Percentiles rank a stretch among this genome's conserved stretches.
Evolutionary conservation across 148 eudicot genomes (phyloP).

Genomic region (Hydrangea macrophylla): DNA sequence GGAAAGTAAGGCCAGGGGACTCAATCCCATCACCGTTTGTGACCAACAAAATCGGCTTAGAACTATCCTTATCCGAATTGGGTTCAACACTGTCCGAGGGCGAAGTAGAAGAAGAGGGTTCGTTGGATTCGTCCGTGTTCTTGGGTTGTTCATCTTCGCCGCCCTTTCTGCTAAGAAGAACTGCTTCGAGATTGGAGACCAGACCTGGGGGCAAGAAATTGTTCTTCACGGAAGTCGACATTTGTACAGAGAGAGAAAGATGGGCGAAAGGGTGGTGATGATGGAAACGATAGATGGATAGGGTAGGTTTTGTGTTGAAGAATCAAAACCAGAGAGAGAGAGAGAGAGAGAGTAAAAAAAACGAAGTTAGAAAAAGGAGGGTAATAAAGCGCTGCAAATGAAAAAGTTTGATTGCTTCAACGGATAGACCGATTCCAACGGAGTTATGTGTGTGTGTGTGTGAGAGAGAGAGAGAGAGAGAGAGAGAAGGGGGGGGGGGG

Average conservation of each 20-base stretch:
- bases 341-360: not conserved
- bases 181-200: slow-evolving; percentile 60
- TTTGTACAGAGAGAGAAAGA: slow-evolving; percentile 11
- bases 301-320: not conserved
- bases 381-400: slow-evolving; percentile 19
- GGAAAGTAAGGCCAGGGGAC: slow-evolving; percentile 53
- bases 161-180: slow-evolving; percentile 39
- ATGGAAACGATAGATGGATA: not conserved
- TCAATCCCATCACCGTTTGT: slow-evolving; percentile 89
- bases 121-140: slow-evolving; percentile 22
- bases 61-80: slow-evolving; percentile 26
- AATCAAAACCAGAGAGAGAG: slow-evolving; percentile 28
- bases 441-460: too few species aligned
- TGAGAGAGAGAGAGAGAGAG: slow-evolving; percentile 10
- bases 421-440: slow-evolving; percentile 42
- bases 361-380: slow-evolving; percentile 9
- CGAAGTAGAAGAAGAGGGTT: slow-evolving; percentile 25
- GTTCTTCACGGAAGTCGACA: slow-evolving; percentile 38
- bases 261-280: not conserved
- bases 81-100: slow-evolving; percentile 18
- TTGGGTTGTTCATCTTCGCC: slow-evolving; percentile 17
- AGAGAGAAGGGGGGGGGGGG: slow-evolving; percentile 1
- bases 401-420: slow-evolving; percentile 14
- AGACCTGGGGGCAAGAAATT: slow-evolving; percentile 58
- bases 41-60: slow-evolving; percentile 64